Percentiles rank a stretch among this genome's conserved stretches.
Evolutionary conservation across 225 moss, liverwort and hornwort species (phyloP).

Genomic region (Thuidium tamariscinum): DNA sequence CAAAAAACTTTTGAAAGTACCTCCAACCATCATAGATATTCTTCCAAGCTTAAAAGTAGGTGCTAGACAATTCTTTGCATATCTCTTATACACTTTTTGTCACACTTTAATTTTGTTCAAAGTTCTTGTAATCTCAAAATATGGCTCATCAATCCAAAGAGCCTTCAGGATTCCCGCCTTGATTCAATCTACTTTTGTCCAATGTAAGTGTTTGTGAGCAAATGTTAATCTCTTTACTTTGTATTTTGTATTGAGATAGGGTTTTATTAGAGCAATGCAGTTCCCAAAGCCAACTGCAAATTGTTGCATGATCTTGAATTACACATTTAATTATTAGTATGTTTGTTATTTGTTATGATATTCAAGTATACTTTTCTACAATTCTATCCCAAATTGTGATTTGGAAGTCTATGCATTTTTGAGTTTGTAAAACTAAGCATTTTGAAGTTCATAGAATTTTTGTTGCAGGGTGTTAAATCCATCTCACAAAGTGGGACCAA

Average conservation of each 20-base stretch:
- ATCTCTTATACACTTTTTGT: background rate
- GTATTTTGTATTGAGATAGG: background rate
- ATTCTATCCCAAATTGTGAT: background rate
- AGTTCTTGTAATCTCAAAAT: background rate
- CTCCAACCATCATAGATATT: rapidly evolving
- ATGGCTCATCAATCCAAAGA: background rate
- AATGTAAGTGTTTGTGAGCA: background rate
- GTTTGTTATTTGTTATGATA: background rate
- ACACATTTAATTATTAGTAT: too few relatives aligned
- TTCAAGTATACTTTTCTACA: too few relatives aligned
- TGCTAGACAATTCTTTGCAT: background rate
- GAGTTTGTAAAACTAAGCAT: background rate
- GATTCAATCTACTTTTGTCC: background rate
- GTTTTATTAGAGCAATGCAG: background rate
- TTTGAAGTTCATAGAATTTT: background rate
- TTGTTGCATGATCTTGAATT: background rate
- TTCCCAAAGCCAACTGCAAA: background rate
- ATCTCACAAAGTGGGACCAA: too few relatives aligned
- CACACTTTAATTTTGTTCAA: background rate
- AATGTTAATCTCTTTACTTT: background rate
- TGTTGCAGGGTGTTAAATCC: too few relatives aligned
- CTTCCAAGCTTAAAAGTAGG: background rate
- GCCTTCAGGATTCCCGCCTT: too few relatives aligned
- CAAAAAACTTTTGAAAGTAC: background rate
- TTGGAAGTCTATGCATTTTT: background rate